These are phyloP conservation scores for Biancaea sappan DNA, from an alignment of 306 rosid genomes.

Conservation along the genomic window DNA sequence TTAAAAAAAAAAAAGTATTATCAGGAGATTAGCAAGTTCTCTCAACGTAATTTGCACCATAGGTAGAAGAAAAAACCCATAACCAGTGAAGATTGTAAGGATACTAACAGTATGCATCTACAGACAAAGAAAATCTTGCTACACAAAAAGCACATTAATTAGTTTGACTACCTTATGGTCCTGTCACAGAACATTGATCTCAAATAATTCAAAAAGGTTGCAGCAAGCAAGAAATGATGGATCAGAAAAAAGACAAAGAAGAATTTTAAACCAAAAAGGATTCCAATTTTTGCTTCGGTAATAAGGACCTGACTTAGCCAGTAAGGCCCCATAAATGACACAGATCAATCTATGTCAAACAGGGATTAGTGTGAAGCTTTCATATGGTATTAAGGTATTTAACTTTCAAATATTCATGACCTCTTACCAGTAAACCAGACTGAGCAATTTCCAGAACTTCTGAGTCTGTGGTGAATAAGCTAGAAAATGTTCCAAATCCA, in stretches of 20 bases:
- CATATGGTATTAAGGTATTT: neutral
- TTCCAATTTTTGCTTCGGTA: constrained; percentile 1
- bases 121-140: neutral
- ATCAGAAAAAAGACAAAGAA: constrained; percentile 8
- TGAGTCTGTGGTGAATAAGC: constrained; percentile 76
- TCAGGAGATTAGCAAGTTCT: too few species aligned
- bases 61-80: too few species aligned
- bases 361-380: neutral
- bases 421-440: constrained; percentile 84
- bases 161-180: neutral
- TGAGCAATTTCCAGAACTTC: constrained; percentile 73
- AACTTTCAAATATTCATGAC: constrained; percentile 18
- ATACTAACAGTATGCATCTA: too few species aligned
- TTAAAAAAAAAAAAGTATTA: too few species aligned
- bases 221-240: constrained; percentile 19
- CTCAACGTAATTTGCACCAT: too few species aligned
- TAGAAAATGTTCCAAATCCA: constrained; percentile 75
- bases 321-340: neutral
- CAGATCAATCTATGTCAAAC: neutral
- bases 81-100: too few species aligned
- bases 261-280: neutral
- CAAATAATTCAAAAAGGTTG: neutral
- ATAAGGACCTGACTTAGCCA: constrained; percentile 7
- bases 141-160: constrained; percentile 3
- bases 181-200: constrained; percentile 20